Evolutionary conservation across 306 rosid species (phyloP).

Genomic region (Lupinus albus): DNA sequence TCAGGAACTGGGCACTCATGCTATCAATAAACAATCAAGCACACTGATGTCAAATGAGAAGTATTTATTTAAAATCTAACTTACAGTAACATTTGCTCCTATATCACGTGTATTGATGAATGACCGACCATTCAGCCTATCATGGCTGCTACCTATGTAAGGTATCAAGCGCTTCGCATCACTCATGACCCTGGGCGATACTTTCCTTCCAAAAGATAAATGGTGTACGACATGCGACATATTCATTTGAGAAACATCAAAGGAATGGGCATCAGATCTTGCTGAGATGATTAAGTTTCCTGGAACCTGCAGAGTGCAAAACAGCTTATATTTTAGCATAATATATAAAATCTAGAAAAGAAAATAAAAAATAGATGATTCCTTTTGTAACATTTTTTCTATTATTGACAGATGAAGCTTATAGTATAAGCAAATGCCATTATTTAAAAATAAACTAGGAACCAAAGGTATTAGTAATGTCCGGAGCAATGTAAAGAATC

Average conservation of each 20-base stretch:
- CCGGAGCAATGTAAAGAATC: constrained; percentile 17
- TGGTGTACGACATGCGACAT: constrained; percentile 89
- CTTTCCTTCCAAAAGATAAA: constrained; percentile 80
- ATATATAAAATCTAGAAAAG: constrained; percentile 7
- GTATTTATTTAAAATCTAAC: constrained; percentile 41
- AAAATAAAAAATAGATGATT: neutral
- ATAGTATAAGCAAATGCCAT: constrained; percentile 20
- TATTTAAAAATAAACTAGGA: constrained; percentile 13
- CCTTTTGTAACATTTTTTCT: no score
- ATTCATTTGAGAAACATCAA: constrained; percentile 91
- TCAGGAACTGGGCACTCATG: constrained; percentile 1
- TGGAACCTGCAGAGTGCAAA: constrained; percentile 72
- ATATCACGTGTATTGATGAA: constrained; percentile 75
- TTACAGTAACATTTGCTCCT: constrained; percentile 91
- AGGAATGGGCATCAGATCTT: constrained; percentile 86
- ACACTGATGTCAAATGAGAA: constrained; percentile 23
- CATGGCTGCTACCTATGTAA: constrained; percentile 78
- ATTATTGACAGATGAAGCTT: constrained; percentile 10
- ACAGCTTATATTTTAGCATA: constrained; percentile 36
- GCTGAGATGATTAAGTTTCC: constrained; percentile 85
- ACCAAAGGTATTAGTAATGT: constrained; percentile 23
- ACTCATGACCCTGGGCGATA: constrained; percentile 67
- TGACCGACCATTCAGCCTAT: constrained; percentile 79
- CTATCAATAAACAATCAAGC: constrained; percentile 15
- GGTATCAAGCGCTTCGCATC: constrained; percentile 86